A percentile compares a stretch with the other conserved stretches of the same genome.
Evolutionary conservation across 371 early-diverging fungal species (phyloP).

Genomic region (Gilbertella persicaria): DNA sequence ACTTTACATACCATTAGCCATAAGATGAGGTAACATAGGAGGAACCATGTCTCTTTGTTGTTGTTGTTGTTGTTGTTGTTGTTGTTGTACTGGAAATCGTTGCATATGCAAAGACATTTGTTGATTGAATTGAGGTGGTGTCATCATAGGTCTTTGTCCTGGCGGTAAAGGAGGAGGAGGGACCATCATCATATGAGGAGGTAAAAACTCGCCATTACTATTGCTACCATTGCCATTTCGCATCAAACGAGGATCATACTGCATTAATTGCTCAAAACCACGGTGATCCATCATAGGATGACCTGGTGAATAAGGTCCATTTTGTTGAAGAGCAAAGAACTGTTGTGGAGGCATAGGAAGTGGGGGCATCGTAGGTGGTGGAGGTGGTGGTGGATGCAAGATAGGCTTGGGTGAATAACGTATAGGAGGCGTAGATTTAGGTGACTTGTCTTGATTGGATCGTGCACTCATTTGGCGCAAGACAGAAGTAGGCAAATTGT

Average conservation of each 20-base stretch:
- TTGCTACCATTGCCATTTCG: constrained; percentile 4
- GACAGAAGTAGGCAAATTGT: constrained; percentile 68
- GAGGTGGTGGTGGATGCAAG: constrained; percentile 2
- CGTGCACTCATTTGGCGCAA: constrained; percentile 66
- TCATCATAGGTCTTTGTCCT: constrained; percentile 35
- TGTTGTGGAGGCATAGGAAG: constrained; percentile 9
- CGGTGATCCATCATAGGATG: constrained; percentile 26
- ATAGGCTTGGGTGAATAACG: background rate
- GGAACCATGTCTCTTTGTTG: constrained; percentile 25
- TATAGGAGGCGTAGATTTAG: constrained; percentile 22
- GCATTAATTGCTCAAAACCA: constrained; percentile 15
- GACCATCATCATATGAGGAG: constrained; percentile 32
- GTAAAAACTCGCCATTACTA: constrained; percentile 21
- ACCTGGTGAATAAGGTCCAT: constrained; percentile 16
- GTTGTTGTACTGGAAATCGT: constrained; percentile 27
- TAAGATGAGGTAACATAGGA: constrained; percentile 37
- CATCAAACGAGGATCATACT: constrained; percentile 9
- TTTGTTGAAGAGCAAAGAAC: constrained; percentile 7
- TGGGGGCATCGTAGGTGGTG: constrained; percentile 19
- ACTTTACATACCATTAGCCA: constrained; percentile 37
- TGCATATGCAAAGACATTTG: constrained; percentile 19
- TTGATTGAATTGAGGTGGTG: constrained; percentile 17
- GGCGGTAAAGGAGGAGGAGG: constrained; percentile 18
- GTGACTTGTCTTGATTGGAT: constrained; percentile 37
- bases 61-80: constrained; percentile 9